Evolutionary conservation across 257 asterid species (phyloP).

Genomic region (Fraxinus excelsior): DNA sequence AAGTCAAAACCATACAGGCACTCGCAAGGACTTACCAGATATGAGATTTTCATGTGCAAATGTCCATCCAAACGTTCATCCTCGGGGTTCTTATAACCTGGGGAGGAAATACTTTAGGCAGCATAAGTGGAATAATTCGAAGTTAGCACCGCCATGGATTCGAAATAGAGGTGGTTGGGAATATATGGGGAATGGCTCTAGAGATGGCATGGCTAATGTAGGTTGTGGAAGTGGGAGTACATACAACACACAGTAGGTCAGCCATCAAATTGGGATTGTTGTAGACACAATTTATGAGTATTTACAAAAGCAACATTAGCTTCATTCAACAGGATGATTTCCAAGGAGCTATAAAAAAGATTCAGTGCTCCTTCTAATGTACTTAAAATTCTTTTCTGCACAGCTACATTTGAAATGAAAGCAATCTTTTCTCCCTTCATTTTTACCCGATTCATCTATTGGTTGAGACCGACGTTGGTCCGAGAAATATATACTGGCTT

Average conservation of each 20-base stretch:
- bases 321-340: not conserved
- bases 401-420: not conserved
- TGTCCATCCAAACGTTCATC: constrained; percentile 26
- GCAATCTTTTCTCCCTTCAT: not conserved
- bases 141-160: constrained; percentile 55
- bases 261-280: not conserved
- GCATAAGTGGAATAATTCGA: constrained; percentile 44
- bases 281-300: constrained; percentile 6
- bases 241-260: not conserved
- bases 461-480: not conserved
- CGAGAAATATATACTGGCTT: not conserved
- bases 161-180: constrained; percentile 57
- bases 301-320: constrained; percentile 4
- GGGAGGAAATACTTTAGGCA: constrained; percentile 59
- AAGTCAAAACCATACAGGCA: constrained; percentile 42
- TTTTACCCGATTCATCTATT: not conserved
- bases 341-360: not conserved
- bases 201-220: constrained; percentile 26
- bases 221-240: constrained; percentile 23
- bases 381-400: constrained; percentile 10
- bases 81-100: constrained; percentile 40
- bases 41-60: constrained; percentile 16
- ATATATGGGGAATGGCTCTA: constrained; percentile 17
- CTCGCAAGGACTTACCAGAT: constrained; percentile 34
- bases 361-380: not conserved